Evolutionary conservation across 2,329 filamentous ascomycete genomes (phyloP).

Genomic region (Talaromyces sp.): DNA sequence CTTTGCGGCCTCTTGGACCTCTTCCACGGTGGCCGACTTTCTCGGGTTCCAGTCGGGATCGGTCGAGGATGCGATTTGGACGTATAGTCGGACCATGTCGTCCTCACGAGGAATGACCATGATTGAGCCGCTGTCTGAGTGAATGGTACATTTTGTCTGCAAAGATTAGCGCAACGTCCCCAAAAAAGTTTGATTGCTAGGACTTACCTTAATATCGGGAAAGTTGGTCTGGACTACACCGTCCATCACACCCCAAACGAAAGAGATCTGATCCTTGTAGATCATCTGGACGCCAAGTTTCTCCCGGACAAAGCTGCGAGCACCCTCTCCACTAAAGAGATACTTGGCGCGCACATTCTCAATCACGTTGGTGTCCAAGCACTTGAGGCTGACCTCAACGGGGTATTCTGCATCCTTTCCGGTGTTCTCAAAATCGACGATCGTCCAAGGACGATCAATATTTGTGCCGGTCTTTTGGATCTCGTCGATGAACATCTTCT

Average conservation of each 20-base stretch:
- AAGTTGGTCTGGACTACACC: constrained; percentile 61
- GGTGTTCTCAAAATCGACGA: constrained; percentile 59
- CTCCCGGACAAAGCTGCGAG: constrained; percentile 58
- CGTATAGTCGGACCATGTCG: constrained; percentile 49
- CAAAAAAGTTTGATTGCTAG: not conserved
- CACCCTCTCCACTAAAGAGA: constrained; percentile 61
- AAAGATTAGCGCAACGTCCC: not conserved
- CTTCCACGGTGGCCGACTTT: constrained; percentile 56
- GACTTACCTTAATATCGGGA: constrained; percentile 56
- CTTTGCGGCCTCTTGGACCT: constrained; percentile 57
- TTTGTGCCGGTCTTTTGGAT: constrained; percentile 56
- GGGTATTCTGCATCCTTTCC: constrained; percentile 66
- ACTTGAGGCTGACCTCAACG: constrained; percentile 71
- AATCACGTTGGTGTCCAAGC: constrained; percentile 66
- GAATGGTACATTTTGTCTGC: constrained; percentile 64
- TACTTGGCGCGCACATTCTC: constrained; percentile 65
- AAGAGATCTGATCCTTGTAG: constrained; percentile 60
- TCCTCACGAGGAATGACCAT: constrained; percentile 57
- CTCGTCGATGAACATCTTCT: constrained; percentile 59
- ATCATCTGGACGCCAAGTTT: constrained; percentile 63
- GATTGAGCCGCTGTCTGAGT: constrained; percentile 60
- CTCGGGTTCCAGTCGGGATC: constrained; percentile 60
- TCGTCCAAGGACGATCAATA: constrained; percentile 60
- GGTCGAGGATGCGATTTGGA: constrained; percentile 60
- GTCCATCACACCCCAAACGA: constrained; percentile 66